phyloP scores from a whole-genome alignment of 495 filamentous ascomycete species.

The Hapsidospora chrysogenum region DNA sequence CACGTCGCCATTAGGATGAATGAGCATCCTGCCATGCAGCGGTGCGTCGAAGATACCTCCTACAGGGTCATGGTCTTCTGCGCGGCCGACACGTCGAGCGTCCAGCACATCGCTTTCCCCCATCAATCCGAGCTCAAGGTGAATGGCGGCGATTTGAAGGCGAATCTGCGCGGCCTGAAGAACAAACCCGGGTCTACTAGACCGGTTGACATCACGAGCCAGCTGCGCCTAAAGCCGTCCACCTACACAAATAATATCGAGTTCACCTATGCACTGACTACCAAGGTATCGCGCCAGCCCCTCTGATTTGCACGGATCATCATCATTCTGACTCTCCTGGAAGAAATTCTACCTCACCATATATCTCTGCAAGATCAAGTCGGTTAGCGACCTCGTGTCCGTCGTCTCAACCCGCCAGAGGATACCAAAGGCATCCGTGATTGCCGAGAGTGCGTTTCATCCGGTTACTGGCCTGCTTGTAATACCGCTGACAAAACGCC shows the following conservation, averaged over 20 bases:
- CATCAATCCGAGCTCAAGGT: conserved; percentile 83
- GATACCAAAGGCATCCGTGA: conserved; percentile 65
- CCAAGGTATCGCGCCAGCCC: conserved; percentile 40
- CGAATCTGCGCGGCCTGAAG: conserved; percentile 82
- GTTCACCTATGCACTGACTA: conserved; percentile 83
- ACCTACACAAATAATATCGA: conserved; percentile 60
- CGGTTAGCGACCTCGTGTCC: conserved; percentile 55
- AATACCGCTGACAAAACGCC: conserved; percentile 9
- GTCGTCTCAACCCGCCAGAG: conserved; percentile 47
- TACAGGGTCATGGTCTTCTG: conserved; percentile 70
- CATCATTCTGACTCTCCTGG: neutral
- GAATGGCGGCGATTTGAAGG: conserved; percentile 72
- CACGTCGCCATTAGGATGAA: conserved; percentile 32
- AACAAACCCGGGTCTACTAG: conserved; percentile 88
- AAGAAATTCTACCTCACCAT: conserved; percentile 65
- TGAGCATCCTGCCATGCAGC: conserved; percentile 26
- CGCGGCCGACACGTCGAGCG: conserved; percentile 35
- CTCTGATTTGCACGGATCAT: neutral
- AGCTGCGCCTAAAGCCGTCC: conserved; percentile 45
- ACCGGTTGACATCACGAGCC: conserved; percentile 75
- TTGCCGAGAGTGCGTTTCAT: conserved; percentile 59
- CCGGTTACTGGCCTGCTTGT: neutral
- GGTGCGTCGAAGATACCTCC: conserved; percentile 33
- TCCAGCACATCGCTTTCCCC: conserved; percentile 75
- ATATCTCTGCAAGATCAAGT: conserved; percentile 54